Evolutionary conservation across 2,329 filamentous ascomycete genomes (phyloP).

Genomic region (Lecanicillium sp.): DNA sequence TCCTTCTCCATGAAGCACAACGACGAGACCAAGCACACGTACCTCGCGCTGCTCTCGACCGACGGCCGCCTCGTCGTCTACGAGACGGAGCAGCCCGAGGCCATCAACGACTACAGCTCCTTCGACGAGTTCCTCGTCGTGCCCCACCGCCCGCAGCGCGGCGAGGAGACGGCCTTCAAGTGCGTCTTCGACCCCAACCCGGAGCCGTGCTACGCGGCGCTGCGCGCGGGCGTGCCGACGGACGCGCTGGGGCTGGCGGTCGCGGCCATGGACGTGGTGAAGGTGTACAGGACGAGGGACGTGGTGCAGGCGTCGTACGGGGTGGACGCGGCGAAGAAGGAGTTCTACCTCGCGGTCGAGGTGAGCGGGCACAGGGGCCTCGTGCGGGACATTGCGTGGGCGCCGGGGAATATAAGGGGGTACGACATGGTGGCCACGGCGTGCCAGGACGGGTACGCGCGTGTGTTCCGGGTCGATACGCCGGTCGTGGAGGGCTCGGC

Average conservation of each 20-base stretch:
- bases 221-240: conserved; percentile 73
- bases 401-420: conserved; percentile 81
- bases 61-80: conserved; percentile 75
- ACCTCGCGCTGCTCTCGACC: conserved; percentile 76
- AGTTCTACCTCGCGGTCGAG: conserved; percentile 80
- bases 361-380: conserved; percentile 68
- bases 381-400: conserved; percentile 87
- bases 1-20: conserved; percentile 82
- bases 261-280: conserved; percentile 76
- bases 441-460: conserved; percentile 83
- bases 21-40: conserved; percentile 73
- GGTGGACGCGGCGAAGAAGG: conserved; percentile 54
- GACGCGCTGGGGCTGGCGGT: conserved; percentile 79
- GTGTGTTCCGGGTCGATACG: conserved; percentile 78
- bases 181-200: conserved; percentile 86
- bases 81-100: conserved; percentile 81
- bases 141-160: conserved; percentile 62
- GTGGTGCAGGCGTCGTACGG: conserved; percentile 46
- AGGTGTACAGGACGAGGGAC: conserved; percentile 72
- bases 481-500: conserved; percentile 38
- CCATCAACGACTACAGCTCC: conserved; percentile 66
- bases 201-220: conserved; percentile 68
- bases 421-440: conserved; percentile 89
- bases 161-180: conserved; percentile 81
- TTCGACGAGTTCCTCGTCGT: conserved; percentile 71